A percentile compares a stretch with the other conserved stretches of the same genome.
Conservation (phyloP, 345 rosid species). For the Euphorbia tirucalli region DNA sequence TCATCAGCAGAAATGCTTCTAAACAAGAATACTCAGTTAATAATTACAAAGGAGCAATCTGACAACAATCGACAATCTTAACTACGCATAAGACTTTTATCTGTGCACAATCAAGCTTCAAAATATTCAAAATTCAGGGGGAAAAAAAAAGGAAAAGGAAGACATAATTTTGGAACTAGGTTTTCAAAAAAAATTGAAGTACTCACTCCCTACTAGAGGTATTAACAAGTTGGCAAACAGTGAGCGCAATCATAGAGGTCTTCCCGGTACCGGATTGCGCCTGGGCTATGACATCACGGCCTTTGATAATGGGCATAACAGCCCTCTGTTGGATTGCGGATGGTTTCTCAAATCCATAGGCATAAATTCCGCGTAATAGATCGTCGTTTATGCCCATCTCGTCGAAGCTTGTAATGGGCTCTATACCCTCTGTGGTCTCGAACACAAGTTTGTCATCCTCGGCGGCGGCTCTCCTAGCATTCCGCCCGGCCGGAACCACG, state of each 20-base stretch:
- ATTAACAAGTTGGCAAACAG: slow-evolving; percentile 82
- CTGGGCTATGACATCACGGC: slow-evolving; percentile 94
- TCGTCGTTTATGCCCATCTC: slow-evolving; percentile 81
- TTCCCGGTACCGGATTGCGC: slow-evolving; percentile 99
- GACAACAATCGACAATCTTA: background rate
- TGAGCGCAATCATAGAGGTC: slow-evolving; percentile 93
- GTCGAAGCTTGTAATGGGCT: slow-evolving; percentile 78
- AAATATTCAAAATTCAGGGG: background rate
- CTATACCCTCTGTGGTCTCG: slow-evolving; percentile 87
- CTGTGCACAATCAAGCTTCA: background rate
- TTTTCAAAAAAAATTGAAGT: slow-evolving; percentile 4
- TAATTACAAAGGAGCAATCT: background rate
- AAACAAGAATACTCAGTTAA: background rate
- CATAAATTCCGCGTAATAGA: slow-evolving; percentile 81
- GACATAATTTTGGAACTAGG: slow-evolving; percentile 21
- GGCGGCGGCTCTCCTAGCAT: slow-evolving; percentile 38
- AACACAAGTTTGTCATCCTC: slow-evolving; percentile 64
- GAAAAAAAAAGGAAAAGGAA: background rate
- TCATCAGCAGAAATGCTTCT: background rate
- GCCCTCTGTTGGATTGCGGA: slow-evolving; percentile 97
- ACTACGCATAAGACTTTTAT: background rate
- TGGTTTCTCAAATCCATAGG: slow-evolving; percentile 86
- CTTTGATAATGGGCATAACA: slow-evolving; percentile 85
- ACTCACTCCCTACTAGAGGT: slow-evolving; percentile 72
- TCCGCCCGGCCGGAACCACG: slow-evolving; percentile 34